phyloP scores from a whole-genome alignment of 495 filamentous ascomycete genomes.

The Penicilliopsis zonata region DNA sequence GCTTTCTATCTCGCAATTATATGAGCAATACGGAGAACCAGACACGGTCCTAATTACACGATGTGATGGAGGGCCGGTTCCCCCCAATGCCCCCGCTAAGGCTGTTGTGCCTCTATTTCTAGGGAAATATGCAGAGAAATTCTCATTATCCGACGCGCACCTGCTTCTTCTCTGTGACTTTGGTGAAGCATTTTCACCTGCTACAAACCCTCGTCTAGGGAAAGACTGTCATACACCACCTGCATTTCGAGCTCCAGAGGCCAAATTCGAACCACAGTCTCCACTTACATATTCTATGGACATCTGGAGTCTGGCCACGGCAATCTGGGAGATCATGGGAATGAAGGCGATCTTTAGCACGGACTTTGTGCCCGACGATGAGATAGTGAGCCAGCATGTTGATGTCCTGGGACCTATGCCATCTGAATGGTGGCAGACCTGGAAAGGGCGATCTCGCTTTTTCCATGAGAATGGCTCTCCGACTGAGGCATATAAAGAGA shows the following conservation, averaged over 20 bases:
- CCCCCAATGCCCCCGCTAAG: constrained; percentile 11
- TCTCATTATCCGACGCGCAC: constrained; percentile 13
- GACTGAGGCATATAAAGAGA: constrained; percentile 5
- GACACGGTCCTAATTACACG: constrained; percentile 8
- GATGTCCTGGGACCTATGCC: constrained; percentile 22
- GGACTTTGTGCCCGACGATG: constrained; percentile 13
- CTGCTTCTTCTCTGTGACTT: constrained; percentile 21
- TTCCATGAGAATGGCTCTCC: constrained; percentile 14
- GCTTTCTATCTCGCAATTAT: constrained; percentile 8
- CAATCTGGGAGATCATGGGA: constrained; percentile 26
- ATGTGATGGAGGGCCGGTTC: constrained; percentile 7
- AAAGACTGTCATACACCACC: constrained; percentile 19
- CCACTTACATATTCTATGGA: constrained; percentile 19
- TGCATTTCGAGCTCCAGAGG: constrained; percentile 19
- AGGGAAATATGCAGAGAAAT: constrained; percentile 16
- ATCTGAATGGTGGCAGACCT: constrained; percentile 17
- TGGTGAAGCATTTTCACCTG: constrained; percentile 20
- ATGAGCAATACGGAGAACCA: constrained; percentile 8
- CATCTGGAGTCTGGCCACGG: constrained; percentile 23
- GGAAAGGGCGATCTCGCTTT: constrained; percentile 13
- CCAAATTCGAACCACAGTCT: constrained; percentile 13
- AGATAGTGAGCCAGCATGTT: constrained; percentile 15
- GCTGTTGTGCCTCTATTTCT: constrained; percentile 18
- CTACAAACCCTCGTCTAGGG: constrained; percentile 10
- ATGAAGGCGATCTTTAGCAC: constrained; percentile 22